Evolutionary conservation across 2,329 filamentous ascomycete species (phyloP), one percentile per base, ranked within the genome.

Genomic region (Fusarium albosuccineum): DNA sequence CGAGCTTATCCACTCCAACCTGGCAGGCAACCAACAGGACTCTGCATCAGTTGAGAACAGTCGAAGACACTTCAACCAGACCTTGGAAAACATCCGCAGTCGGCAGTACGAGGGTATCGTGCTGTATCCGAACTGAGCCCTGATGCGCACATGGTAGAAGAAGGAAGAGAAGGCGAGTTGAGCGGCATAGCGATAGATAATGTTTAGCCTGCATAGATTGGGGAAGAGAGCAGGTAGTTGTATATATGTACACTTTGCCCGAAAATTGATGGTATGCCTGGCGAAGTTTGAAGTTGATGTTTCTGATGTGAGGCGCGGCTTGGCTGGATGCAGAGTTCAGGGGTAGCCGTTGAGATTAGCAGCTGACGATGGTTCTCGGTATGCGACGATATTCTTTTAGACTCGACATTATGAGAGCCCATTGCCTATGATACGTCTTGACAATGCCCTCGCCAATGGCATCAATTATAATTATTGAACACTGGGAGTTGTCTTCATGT

Each of bases 1-100:
- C 75, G 96, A 99, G 81, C 88, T 99, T 67, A 98, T 99, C 75
- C 94, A 99, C 80, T 97, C 94, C 22, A 99, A 99, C 76, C 86
- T 99, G 33, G 91, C 91, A 69, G 94, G 91, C 58, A 96, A 93
- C 76, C 91, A 93, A 75, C 88, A 91, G 73, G 92, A 96, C 72
- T 92, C 92, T 33, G 87, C 91, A 0, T 91, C 90, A 22, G 86
- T 98, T 51, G 96, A 99, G 75, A 93, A 90, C 67, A 97, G 96
- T 66, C 92, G 91, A 78, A 93, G 93, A 75, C 96, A 99, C 80
- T 99, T 99, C 81, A 88, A 97, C 79, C 89, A 97, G 68, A 99
- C 96, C 6, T 83, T 99, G 73, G 94, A 97, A 65, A 97, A 97
- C 76, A 98, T 99, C 74, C 88, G 89, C 66, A 92, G 91, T 64